Evolutionary conservation across 2,329 filamentous ascomycete species (phyloP).

Genomic region (Epichloe brachyelytri): DNA sequence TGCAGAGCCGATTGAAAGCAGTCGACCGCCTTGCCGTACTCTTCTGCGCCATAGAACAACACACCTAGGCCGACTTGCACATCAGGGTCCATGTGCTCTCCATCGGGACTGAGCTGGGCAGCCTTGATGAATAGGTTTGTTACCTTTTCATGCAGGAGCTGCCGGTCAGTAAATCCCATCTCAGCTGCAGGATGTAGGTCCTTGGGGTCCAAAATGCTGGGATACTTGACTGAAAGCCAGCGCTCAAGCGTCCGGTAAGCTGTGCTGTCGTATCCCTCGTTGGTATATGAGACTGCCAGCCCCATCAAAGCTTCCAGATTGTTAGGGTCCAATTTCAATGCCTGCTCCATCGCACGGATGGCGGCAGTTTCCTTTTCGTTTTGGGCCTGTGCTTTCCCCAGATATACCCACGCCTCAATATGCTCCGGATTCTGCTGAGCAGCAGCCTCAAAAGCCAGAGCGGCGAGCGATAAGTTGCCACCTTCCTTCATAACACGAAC

Average conservation of each 20-base stretch:
- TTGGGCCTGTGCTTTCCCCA: constrained; percentile 87
- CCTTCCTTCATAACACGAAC: constrained; percentile 86
- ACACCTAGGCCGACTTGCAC: constrained; percentile 96
- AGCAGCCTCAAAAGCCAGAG: constrained; percentile 89
- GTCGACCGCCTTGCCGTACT: constrained; percentile 97
- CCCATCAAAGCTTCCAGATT: constrained; percentile 90
- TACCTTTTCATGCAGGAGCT: constrained; percentile 78
- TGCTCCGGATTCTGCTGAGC: constrained; percentile 81
- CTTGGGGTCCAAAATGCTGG: constrained; percentile 59
- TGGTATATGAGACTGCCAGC: constrained; percentile 91
- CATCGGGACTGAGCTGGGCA: constrained; percentile 80
- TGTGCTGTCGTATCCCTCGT: constrained; percentile 95
- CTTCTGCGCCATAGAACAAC: constrained; percentile 93
- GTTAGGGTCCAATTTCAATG: constrained; percentile 72
- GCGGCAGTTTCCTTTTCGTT: constrained; percentile 98
- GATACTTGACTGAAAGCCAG: constrained; percentile 94
- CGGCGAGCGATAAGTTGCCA: constrained; percentile 85
- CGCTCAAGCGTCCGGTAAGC: constrained; percentile 93
- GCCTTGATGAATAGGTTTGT: constrained; percentile 85
- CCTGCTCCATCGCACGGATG: constrained; percentile 85
- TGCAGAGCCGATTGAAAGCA: constrained; percentile 91
- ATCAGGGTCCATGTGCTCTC: constrained; percentile 94
- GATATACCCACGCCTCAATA: constrained; percentile 83
- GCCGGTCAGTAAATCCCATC: constrained; percentile 86
- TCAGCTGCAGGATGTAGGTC: constrained; percentile 66